These are phyloP conservation scores for Boletus pseudo-olivaceus DNA, from an alignment of 768 basidiomycete genomes.

Conservation along the genomic window DNA sequence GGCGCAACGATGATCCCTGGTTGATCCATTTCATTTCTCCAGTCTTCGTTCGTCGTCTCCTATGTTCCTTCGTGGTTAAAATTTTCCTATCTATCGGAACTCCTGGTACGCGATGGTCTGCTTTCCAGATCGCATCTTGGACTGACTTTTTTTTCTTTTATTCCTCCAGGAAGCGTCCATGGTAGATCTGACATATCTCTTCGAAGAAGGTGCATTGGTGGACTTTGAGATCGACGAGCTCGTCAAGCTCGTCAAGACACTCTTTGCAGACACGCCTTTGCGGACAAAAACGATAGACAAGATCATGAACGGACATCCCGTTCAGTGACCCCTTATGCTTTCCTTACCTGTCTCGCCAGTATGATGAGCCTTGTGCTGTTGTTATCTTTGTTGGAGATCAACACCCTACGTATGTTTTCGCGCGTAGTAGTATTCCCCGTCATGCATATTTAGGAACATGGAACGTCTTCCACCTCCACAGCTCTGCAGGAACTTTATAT, in stretches of 20 bases:
- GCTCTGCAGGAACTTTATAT: background rate
- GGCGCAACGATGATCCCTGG: background rate
- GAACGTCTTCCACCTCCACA: too few relatives aligned
- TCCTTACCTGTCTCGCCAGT: too few relatives aligned
- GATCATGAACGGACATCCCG: conserved; percentile 59
- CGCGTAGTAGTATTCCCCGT: background rate
- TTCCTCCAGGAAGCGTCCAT: conserved; percentile 80
- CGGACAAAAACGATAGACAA: conserved; percentile 80
- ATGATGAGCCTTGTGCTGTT: background rate
- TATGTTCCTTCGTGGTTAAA: conserved; percentile 95
- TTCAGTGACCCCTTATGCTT: conserved; percentile 10
- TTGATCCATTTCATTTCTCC: conserved; percentile 1
- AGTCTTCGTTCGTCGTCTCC: conserved; percentile 74
- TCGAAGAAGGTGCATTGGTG: conserved; percentile 85
- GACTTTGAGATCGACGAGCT: conserved; percentile 88
- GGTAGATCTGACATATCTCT: conserved; percentile 87
- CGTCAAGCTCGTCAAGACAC: conserved; percentile 71
- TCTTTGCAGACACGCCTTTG: conserved; percentile 85
- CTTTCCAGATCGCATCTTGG: background rate
- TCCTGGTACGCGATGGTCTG: conserved; percentile 57
- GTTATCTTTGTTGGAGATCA: background rate
- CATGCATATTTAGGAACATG: conserved; percentile 15
- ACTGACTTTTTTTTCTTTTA: background rate
- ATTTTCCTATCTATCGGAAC: conserved; percentile 89
- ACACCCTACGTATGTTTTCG: conserved; percentile 1